Evolutionary conservation across 2,329 filamentous ascomycete genomes (phyloP).

Genomic region (Epichloe gansuensis): DNA sequence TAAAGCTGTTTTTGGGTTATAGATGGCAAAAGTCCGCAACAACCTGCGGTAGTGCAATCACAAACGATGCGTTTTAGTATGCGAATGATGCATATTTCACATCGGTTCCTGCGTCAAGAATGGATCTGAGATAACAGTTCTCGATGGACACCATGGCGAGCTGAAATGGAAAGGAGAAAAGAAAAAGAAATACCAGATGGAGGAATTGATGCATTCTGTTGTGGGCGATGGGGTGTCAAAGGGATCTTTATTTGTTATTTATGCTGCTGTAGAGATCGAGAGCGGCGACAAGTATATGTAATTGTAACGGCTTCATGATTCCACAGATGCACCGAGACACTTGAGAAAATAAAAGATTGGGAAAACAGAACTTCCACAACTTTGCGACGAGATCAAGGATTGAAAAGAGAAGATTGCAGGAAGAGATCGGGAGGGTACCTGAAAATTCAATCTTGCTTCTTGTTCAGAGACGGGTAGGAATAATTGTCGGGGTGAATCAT

Average conservation of each 20-base stretch:
- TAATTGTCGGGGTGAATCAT: too few species aligned
- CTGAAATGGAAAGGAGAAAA: constrained; percentile 7
- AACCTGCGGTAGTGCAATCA: not conserved
- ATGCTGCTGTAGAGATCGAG: constrained; percentile 13
- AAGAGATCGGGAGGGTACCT: too few species aligned
- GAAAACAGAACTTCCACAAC: not conserved
- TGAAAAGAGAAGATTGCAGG: too few species aligned
- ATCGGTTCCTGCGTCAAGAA: not conserved
- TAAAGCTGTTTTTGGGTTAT: constrained; percentile 12
- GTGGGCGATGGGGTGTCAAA: not conserved
- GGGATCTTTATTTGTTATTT: constrained; percentile 6
- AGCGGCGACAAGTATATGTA: constrained; percentile 13
- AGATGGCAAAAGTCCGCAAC: constrained; percentile 9
- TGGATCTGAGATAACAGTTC: not conserved
- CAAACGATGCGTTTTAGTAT: not conserved
- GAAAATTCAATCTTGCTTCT: too few species aligned
- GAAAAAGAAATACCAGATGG: not conserved
- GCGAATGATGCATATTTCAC: not conserved
- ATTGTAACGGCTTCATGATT: constrained; percentile 14
- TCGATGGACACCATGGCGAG: constrained; percentile 5
- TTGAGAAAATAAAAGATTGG: not conserved
- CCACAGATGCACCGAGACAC: not conserved
- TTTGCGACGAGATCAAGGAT: too few species aligned
- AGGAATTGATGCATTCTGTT: not conserved
- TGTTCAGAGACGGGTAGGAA: too few species aligned